Percentiles rank a stretch among this genome's conserved stretches.
phyloP scores from a whole-genome alignment of 306 rosid genomes.

The Casuarina cunninghamiana region DNA sequence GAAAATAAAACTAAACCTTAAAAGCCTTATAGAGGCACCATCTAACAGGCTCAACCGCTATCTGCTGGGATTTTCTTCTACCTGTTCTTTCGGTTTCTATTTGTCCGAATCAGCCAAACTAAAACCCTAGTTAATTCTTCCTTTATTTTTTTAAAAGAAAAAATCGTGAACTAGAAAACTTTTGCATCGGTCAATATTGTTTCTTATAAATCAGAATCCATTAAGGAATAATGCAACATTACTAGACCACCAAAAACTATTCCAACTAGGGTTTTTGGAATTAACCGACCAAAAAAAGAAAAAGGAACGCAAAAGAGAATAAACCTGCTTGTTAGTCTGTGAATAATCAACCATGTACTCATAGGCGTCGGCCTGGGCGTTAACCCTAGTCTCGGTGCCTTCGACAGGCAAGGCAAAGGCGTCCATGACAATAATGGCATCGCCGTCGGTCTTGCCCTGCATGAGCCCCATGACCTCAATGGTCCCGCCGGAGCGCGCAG shows the following conservation, averaged over 20 bases:
- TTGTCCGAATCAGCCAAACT: neutral
- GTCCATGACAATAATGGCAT: slow-evolving; percentile 90
- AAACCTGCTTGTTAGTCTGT: slow-evolving; percentile 90
- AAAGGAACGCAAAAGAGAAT: neutral
- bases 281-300: neutral
- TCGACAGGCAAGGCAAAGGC: slow-evolving; percentile 95
- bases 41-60: neutral
- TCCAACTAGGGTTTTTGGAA: neutral
- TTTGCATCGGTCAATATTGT: neutral
- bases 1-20: too few species aligned
- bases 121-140: neutral
- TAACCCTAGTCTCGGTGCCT: slow-evolving; percentile 97
- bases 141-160: neutral
- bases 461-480: slow-evolving; percentile 98
- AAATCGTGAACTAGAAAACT: neutral
- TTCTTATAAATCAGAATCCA: neutral
- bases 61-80: neutral
- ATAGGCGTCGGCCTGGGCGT: slow-evolving; percentile 98
- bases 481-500: slow-evolving; percentile 95
- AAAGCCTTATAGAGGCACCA: too few species aligned
- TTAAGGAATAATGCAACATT: neutral
- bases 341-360: slow-evolving; percentile 97
- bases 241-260: neutral
- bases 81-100: neutral
- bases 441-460: slow-evolving; percentile 95